Evolutionary conservation across 1,139 yeast genomes (phyloP).

Genomic region (Saccharomycopsis crataegensis): DNA sequence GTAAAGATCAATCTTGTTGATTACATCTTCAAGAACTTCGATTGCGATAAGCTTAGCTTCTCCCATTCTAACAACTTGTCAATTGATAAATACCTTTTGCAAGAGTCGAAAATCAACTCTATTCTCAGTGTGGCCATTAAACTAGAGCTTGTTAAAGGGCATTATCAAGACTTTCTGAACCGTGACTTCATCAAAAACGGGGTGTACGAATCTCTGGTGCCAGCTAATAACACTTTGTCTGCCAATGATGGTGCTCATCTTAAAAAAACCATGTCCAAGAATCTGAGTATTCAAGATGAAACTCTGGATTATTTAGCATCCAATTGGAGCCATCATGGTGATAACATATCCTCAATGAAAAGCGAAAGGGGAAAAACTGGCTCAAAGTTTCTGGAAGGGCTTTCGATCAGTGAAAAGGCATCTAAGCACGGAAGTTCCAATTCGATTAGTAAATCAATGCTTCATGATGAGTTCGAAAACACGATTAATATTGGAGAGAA

Average conservation of each 20-base stretch:
- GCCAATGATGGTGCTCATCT: not conserved
- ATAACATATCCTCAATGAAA: not conserved
- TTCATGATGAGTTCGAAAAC: not conserved
- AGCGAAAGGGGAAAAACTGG: no score
- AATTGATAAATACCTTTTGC: constrained; percentile 17
- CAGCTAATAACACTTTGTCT: not conserved
- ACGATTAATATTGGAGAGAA: constrained; percentile 9
- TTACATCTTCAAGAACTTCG: constrained; percentile 15
- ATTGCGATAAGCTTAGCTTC: not conserved
- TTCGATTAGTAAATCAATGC: no score
- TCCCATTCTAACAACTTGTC: constrained; percentile 8
- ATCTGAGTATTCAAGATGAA: no score
- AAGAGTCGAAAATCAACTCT: constrained; percentile 19
- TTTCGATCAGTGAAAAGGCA: no score
- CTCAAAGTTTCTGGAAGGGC: no score
- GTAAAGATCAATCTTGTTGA: constrained; percentile 14
- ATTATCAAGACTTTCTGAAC: constrained; percentile 11
- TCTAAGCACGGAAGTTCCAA: no score
- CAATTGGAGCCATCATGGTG: no score
- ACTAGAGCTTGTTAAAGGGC: constrained; percentile 13
- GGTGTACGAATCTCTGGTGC: not conserved
- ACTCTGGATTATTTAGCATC: no score
- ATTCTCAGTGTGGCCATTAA: constrained; percentile 17
- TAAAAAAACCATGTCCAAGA: not conserved
- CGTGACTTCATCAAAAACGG: constrained; percentile 2